Conservation (phyloP, 1,284 basidiomycete genomes). For the Bjerkandera adusta region DNA sequence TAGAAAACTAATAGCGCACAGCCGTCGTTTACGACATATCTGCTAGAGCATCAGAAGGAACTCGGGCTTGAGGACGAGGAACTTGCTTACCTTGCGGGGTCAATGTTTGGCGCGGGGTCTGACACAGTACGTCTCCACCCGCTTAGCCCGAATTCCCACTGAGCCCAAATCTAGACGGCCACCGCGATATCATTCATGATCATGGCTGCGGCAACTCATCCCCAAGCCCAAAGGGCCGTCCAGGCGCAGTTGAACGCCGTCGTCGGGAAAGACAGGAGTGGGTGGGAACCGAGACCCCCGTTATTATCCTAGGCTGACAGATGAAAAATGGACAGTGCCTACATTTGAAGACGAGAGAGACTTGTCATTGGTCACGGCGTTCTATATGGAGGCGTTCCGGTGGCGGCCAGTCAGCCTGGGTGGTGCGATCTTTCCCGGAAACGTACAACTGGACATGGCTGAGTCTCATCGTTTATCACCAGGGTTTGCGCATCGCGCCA, state of each 20-base stretch:
- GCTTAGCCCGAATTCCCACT: background rate
- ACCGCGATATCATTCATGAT: conserved; percentile 53
- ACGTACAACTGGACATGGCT: background rate
- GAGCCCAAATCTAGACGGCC: conserved; percentile 36
- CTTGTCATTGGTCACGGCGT: conserved; percentile 57
- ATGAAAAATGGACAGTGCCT: conserved; percentile 35
- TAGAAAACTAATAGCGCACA: conserved; percentile 36
- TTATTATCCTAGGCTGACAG: background rate
- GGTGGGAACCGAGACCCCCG: conserved; percentile 11
- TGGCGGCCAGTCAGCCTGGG: conserved; percentile 39
- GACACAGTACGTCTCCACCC: conserved; percentile 42
- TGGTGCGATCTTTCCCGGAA: background rate
- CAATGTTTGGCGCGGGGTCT: conserved; percentile 62
- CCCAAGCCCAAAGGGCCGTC: conserved; percentile 50
- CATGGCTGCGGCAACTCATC: conserved; percentile 63
- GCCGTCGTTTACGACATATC: conserved; percentile 47
- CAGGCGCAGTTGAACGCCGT: conserved; percentile 61
- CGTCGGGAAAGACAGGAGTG: conserved; percentile 50
- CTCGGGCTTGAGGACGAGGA: conserved; percentile 51
- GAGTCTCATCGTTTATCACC: background rate
- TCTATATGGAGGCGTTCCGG: conserved; percentile 56
- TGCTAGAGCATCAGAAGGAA: conserved; percentile 48
- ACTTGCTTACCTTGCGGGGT: conserved; percentile 57
- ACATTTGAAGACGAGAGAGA: conserved; percentile 46
- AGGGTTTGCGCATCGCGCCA: conserved; percentile 57